Percentiles rank a stretch among this genome's conserved stretches.
Evolutionary conservation across 768 basidiomycete genomes (phyloP).

Genomic region (Mycena venus): DNA sequence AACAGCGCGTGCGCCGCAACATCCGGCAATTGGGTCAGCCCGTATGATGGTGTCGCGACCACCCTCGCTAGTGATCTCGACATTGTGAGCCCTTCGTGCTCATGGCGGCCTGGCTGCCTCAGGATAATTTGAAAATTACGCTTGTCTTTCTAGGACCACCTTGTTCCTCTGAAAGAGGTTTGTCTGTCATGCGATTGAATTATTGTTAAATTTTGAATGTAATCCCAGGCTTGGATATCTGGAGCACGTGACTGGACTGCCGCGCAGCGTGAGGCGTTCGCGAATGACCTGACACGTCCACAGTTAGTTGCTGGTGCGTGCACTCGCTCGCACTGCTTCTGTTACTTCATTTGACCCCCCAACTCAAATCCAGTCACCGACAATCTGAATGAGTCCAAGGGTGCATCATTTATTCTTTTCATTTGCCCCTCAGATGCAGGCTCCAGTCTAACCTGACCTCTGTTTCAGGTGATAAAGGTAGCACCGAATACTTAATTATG

Average conservation of each 20-base stretch:
- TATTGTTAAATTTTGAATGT: background rate
- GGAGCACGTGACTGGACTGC: constrained; percentile 66
- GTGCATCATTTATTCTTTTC: constrained; percentile 38
- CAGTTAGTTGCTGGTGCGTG: constrained; percentile 63
- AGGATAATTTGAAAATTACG: background rate
- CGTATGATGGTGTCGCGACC: constrained; percentile 63
- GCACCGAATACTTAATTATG: background rate
- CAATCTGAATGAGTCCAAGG: constrained; percentile 63
- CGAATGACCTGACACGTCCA: constrained; percentile 68
- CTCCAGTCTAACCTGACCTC: background rate
- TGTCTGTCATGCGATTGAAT: background rate
- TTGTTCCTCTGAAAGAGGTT: constrained; percentile 69
- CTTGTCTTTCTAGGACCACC: constrained; percentile 57
- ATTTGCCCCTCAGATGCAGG: background rate
- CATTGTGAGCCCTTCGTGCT: constrained; percentile 49
- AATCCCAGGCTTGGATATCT: constrained; percentile 72
- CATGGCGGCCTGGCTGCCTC: background rate
- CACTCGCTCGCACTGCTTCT: background rate
- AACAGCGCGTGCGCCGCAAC: constrained; percentile 55
- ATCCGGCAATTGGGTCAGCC: constrained; percentile 66
- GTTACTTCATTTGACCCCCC: background rate
- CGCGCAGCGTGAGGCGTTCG: constrained; percentile 63
- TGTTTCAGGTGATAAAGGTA: constrained; percentile 57
- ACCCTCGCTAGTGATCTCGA: constrained; percentile 61
- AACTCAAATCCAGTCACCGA: constrained; percentile 33